Percentiles rank a stretch among this genome's conserved stretches.
Evolutionary conservation across 1,139 yeast species (phyloP).

Genomic region (Geotrichum reessii): DNA sequence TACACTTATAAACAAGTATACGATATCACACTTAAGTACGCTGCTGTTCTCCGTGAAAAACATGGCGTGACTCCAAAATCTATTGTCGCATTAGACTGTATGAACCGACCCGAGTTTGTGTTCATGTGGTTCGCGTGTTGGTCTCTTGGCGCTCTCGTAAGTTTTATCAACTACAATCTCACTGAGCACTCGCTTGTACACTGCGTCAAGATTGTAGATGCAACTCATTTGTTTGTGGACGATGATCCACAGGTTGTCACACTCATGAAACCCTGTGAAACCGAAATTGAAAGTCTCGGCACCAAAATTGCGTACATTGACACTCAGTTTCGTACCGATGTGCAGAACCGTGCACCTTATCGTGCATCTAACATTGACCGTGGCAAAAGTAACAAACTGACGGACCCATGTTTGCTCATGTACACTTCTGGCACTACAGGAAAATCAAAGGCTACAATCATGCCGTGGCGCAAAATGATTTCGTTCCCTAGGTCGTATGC

Average conservation of each 20-base stretch:
- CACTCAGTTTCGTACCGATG: slow-evolving; percentile 40
- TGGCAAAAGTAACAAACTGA: slow-evolving; percentile 25
- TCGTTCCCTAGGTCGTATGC: slow-evolving; percentile 71
- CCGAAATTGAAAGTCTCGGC: slow-evolving; percentile 39
- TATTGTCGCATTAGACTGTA: slow-evolving; percentile 69
- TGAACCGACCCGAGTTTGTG: slow-evolving; percentile 77
- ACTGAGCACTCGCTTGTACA: slow-evolving; percentile 71
- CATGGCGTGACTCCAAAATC: slow-evolving; percentile 63
- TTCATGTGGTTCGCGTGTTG: slow-evolving; percentile 81
- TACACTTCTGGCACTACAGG: slow-evolving; percentile 97
- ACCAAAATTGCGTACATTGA: slow-evolving; percentile 50
- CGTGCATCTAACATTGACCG: slow-evolving; percentile 38
- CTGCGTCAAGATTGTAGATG: slow-evolving; percentile 66
- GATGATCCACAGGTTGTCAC: slow-evolving; percentile 49
- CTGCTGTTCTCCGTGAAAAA: slow-evolving; percentile 57
- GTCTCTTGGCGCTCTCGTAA: slow-evolving; percentile 89
- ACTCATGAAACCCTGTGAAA: slow-evolving; percentile 51
- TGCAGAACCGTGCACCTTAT: slow-evolving; percentile 41
- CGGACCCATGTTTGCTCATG: slow-evolving; percentile 62
- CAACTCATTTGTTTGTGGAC: slow-evolving; percentile 65
- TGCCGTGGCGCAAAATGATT: slow-evolving; percentile 79
- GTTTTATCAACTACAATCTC: slow-evolving; percentile 78
- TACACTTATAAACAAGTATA: slow-evolving; percentile 67
- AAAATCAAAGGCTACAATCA: slow-evolving; percentile 87
- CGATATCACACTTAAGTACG: slow-evolving; percentile 57